These are phyloP conservation scores for Fraxinus dipetala DNA, from an alignment of 305 asterid genomes.

Conservation along the genomic window DNA sequence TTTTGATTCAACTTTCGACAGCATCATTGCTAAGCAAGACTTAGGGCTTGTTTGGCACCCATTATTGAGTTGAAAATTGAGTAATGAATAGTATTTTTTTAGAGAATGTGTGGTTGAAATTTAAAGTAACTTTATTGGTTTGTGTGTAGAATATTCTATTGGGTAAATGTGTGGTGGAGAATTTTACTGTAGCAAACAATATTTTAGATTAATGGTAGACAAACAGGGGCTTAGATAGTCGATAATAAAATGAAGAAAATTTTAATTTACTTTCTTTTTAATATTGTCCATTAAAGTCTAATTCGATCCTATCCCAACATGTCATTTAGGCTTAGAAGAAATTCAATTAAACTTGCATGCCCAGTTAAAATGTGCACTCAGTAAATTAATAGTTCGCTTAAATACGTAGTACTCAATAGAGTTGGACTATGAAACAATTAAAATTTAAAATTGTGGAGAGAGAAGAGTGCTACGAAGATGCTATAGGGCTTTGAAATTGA, in stretches of 20 bases:
- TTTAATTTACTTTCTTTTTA: not conserved
- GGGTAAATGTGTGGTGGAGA: too few species aligned
- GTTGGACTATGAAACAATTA: not conserved
- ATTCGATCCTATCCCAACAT: not conserved
- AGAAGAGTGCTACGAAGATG: not conserved
- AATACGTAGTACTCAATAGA: not conserved
- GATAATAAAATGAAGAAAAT: not conserved
- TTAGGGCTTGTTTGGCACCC: too few species aligned
- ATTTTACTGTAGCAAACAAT: too few species aligned
- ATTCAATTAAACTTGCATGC: not conserved
- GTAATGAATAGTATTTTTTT: too few species aligned
- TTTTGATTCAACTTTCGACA: not conserved
- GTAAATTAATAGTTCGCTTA: not conserved
- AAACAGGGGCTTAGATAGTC: too few species aligned
- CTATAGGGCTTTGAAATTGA: constrained; percentile 8
- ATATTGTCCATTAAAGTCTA: not conserved
- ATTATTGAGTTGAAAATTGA: too few species aligned
- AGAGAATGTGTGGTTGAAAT: too few species aligned
- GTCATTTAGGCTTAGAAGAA: not conserved
- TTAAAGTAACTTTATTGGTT: too few species aligned
- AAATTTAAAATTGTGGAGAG: not conserved
- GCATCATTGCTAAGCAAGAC: not conserved
- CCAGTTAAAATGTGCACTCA: not conserved
- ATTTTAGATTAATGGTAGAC: too few species aligned
- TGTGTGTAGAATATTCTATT: too few species aligned